Evolutionary conservation across 441 rosid species (phyloP).

Genomic region (Mallotus repandus): DNA sequence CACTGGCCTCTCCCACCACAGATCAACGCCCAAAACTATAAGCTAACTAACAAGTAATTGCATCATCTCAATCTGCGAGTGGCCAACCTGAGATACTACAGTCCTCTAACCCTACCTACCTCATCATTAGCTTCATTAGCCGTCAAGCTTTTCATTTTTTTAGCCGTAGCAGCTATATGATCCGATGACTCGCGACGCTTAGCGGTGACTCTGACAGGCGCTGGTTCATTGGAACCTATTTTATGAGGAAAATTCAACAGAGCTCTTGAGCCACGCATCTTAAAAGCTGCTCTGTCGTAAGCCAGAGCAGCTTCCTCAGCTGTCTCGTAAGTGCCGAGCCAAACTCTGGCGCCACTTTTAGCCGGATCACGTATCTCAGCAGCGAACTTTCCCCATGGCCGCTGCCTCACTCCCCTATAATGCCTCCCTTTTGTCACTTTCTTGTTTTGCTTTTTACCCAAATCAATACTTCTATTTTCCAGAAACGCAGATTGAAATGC

Average conservation of each 20-base stretch:
- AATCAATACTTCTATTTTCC: background rate
- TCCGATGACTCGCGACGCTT: slow-evolving; percentile 44
- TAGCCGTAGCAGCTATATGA: slow-evolving; percentile 30
- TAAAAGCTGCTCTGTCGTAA: slow-evolving; percentile 75
- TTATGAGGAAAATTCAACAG: slow-evolving; percentile 69
- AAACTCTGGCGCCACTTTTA: slow-evolving; percentile 79
- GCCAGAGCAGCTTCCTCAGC: slow-evolving; percentile 90
- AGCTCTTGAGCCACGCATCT: slow-evolving; percentile 87
- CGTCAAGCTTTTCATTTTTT: slow-evolving; percentile 42
- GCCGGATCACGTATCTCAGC: slow-evolving; percentile 90
- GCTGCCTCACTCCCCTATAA: slow-evolving; percentile 79
- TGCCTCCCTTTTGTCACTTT: slow-evolving; percentile 45
- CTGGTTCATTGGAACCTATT: slow-evolving; percentile 80
- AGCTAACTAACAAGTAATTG: slow-evolving; percentile 32
- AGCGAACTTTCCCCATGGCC: slow-evolving; percentile 94
- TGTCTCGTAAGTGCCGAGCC: slow-evolving; percentile 89
- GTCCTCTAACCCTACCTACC: slow-evolving; percentile 2
- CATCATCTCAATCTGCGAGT: slow-evolving; percentile 3
- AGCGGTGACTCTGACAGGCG: slow-evolving; percentile 65
- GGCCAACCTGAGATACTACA: slow-evolving; percentile 5
- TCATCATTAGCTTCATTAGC: slow-evolving; percentile 19
- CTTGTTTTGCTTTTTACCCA: slow-evolving; percentile 3
- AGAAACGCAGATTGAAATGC: background rate
- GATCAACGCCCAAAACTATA: background rate
- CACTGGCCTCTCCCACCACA: background rate